phyloP scores from a whole-genome alignment of 208 protist species.

The Acanthamoeba pearcei region DNA sequence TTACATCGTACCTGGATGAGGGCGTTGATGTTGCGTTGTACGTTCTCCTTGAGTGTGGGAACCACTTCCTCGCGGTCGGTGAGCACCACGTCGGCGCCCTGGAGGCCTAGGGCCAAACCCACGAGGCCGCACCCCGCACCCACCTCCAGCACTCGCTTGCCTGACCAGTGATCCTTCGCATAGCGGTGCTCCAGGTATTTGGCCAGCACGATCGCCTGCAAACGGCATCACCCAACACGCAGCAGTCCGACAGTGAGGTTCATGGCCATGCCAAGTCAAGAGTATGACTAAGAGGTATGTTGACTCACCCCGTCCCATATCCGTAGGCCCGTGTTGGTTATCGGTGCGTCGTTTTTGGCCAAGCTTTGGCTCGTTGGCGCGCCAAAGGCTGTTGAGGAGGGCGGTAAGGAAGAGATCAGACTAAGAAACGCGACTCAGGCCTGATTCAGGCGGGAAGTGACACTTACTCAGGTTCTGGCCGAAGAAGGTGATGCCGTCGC shows the following conservation, averaged over 20 bases:
- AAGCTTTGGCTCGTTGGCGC: background rate
- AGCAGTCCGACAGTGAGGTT: background rate
- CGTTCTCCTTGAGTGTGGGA: background rate
- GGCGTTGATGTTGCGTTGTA: background rate
- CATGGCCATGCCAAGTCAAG: background rate
- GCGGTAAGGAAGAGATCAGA: background rate
- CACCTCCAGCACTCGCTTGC: slow-evolving; percentile 60
- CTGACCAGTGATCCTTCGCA: background rate
- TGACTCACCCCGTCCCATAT: slow-evolving; percentile 18
- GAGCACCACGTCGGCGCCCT: slow-evolving; percentile 28
- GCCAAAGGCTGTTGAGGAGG: background rate
- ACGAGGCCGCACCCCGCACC: slow-evolving; percentile 50
- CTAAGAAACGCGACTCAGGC: too few relatives aligned
- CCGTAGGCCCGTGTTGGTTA: slow-evolving; percentile 24
- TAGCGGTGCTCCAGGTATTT: slow-evolving; percentile 59
- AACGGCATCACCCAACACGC: background rate
- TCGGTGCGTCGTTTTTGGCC: background rate
- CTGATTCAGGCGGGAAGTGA: background rate
- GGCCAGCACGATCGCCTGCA: slow-evolving; percentile 41
- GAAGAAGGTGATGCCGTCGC: slow-evolving; percentile 43
- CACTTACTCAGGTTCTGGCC: background rate
- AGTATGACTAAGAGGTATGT: background rate
- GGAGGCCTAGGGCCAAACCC: background rate
- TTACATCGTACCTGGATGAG: background rate
- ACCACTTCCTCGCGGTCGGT: slow-evolving; percentile 26